phyloP scores from a whole-genome alignment of 345 rosid species.

The Microcos paniculata region DNA sequence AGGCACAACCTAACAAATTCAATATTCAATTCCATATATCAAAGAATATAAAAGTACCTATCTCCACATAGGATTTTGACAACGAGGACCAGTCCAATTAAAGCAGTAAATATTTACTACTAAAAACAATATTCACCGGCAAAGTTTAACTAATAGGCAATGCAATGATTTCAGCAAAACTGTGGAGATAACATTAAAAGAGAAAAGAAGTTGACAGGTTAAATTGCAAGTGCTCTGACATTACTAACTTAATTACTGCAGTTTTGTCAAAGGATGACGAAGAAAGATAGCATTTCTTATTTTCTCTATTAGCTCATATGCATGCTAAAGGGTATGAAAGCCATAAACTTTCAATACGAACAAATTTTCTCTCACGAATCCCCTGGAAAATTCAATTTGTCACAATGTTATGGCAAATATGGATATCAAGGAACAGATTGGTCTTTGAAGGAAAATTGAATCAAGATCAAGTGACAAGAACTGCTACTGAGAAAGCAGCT shows the following conservation, averaged over 20 bases:
- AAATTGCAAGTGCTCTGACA: neutral
- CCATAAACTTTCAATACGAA: constrained; percentile 27
- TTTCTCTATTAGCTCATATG: neutral
- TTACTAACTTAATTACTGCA: neutral
- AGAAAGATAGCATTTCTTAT: neutral
- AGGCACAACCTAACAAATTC: no score
- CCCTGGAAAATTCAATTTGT: no score
- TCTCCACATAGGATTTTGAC: neutral
- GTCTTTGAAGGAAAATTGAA: no score
- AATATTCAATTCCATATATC: neutral
- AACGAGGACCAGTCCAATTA: neutral
- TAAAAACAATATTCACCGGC: neutral
- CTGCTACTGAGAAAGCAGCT: no score
- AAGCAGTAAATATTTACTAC: neutral
- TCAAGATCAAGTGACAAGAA: no score
- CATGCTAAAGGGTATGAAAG: neutral
- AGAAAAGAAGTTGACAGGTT: neutral
- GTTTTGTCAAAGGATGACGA: neutral
- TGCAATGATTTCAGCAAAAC: neutral
- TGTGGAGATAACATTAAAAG: neutral
- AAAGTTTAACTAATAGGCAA: neutral
- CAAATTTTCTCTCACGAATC: no score
- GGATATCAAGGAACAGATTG: no score
- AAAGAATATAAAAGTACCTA: neutral
- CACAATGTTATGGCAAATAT: no score